Evolutionary conservation across 1,139 yeast species (phyloP), one percentile per base, ranked within the genome.

Genomic region (Meyerozyma smithsonii): DNA sequence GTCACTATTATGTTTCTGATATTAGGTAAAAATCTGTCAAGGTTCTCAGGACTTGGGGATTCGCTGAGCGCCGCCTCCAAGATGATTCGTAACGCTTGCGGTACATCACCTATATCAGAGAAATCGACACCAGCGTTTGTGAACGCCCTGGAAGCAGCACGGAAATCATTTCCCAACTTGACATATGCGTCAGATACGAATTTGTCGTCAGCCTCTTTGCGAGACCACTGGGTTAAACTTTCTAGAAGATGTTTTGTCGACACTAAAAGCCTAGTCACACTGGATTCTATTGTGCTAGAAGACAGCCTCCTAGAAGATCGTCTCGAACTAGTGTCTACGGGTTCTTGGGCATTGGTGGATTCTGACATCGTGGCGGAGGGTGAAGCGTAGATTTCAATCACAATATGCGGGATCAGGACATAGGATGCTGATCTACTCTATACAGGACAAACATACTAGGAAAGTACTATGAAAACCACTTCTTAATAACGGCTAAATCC

Each of bases 151-250:
- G 92, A 81, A 0, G 95, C 89, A 2, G 87, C 79, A 50, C 94
- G 81, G 66, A 89, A 94, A 61, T 92, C 97, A 57, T 92, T 92
- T 0, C 98, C 98, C 28, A 94, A 72, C 48, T 81, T 84, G 11
- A 94, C 98, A 58, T 89, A 94, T 5, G 92, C 86, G 56, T 89
- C 90, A 3, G 96, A 87, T 2, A 94, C 97, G 48, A 79, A 88
- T 43, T 79, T 79, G 41, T 90, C 97, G 28, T 83, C 76, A 3
- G 88, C 90, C 26, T 77, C 76, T 21, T 77, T 79, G 44, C 81
- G 74, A 1, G 98, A 92, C 99, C 99, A 94, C 47, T 81, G 89
- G 0, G 95, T 88, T 40, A 94, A 66, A 26, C 89, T 77, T 52
- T 87, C 96, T 12, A 92, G 68, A 12, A 94, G 69, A 46, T 87